Base-by-base conservation (phyloP, 2,329 filamentous ascomycete genomes). In the Escovopsis sp. region DNA sequence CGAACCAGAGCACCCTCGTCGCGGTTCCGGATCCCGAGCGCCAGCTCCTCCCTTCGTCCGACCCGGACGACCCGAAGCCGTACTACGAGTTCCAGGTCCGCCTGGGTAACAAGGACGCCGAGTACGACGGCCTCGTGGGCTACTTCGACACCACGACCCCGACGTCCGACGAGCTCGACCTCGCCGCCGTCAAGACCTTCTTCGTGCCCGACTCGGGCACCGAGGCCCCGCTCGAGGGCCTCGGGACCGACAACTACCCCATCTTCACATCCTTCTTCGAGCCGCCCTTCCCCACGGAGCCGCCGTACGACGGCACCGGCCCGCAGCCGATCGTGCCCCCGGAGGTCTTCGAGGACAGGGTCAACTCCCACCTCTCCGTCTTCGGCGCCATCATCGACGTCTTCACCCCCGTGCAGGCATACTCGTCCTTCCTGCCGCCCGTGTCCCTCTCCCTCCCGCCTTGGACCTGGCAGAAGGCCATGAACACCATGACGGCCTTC, bases 401-500 rank as follows among this genome's bases (percentile, higher is more conserved):
- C 0, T 67, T 62, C 44, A 49, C 50, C 0, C 49, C 62, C 1
- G n/a, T 65, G 0, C 57, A 64, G 34, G 57, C 47, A 0, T 65
- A 61, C 45, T 56, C 52, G 2, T 48, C 51, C 2, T 50, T 66
- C 12, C 49, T 66, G 1, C 64, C 63, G 0, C 41, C 50, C 1
- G 30, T 26, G 3, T 30, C 41, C 2, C 51, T 65, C 0, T 28
- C 36, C 10, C 46, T 67, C 2, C 60, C 59, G 1, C 10, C 49
- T 0, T 67, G 62, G 63, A 62, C 59, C 0, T 59, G 56, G 56
- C 54, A 67, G 43, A 26, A 38, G 0, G 62, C 62, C 4, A 45
- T 67, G 47, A 45, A 53, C 10, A 54, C 43, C 2, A 67, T 67
- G 55, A 62, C 55, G 0, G 62, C 62, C 0, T 67, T 67, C 41